Conservation (phyloP, 169 alveolate genomes). For the Cryptosporidium viatorum region DNA sequence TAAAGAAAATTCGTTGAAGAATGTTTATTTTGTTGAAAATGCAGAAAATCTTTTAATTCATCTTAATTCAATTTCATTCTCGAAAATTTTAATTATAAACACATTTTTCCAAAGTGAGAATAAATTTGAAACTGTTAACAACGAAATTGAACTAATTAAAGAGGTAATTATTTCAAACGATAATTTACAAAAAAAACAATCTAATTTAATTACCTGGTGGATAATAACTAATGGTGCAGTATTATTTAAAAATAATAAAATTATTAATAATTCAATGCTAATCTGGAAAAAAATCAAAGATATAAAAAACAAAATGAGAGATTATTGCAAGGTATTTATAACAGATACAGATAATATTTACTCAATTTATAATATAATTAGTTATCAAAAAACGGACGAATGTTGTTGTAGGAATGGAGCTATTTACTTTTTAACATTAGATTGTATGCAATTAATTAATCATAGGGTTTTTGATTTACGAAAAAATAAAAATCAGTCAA, state of each 20-base stretch:
- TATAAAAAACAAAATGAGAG: background rate
- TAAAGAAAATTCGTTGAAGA: background rate
- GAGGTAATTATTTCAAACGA: background rate
- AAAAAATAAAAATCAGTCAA: background rate
- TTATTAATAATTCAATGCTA: background rate
- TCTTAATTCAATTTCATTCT: slow-evolving; percentile 6
- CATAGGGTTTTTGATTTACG: slow-evolving; percentile 1
- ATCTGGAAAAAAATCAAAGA: slow-evolving; percentile 37
- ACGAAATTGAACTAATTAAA: background rate
- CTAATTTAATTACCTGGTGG: slow-evolving; percentile 41
- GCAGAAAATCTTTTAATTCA: background rate
- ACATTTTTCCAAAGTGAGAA: background rate
- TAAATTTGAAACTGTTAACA: background rate
- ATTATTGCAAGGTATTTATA: slow-evolving; percentile 3
- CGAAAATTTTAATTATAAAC: slow-evolving; percentile 22
- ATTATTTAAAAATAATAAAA: background rate
- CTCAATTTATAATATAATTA: background rate
- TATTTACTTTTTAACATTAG: slow-evolving; percentile 5
- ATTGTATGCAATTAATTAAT: background rate
- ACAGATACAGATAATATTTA: slow-evolving; percentile 39
- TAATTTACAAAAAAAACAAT: background rate
- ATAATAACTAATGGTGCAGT: slow-evolving; percentile 1
- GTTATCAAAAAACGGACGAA: slow-evolving; percentile 29
- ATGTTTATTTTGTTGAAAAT: background rate
- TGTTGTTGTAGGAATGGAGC: slow-evolving; percentile 41